Conservation (phyloP, 192 early-diverging fungal species). For the Mortierella claussenii region DNA sequence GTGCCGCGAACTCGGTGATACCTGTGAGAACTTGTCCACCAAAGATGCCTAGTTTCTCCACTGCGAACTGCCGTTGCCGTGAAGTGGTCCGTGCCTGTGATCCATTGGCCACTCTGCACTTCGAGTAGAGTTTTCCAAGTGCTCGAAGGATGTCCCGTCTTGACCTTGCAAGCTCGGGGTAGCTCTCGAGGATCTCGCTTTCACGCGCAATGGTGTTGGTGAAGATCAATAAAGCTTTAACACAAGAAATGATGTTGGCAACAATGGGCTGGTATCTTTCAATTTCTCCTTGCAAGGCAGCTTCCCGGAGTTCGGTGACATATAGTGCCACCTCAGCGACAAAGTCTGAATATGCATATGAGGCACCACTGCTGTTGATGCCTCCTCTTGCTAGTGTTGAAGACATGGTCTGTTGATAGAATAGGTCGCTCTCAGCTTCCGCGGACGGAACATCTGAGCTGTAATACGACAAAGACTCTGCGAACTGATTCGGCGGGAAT, state of each 20-base stretch:
- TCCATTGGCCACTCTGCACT: conserved; percentile 40
- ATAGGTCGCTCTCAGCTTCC: conserved; percentile 14
- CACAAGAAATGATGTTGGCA: conserved; percentile 33
- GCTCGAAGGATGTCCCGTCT: conserved; percentile 34
- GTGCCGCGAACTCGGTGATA: conserved; percentile 34
- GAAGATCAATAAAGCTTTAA: conserved; percentile 28
- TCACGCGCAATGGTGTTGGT: conserved; percentile 51
- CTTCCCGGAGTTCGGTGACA: conserved; percentile 28
- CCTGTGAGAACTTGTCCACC: conserved; percentile 23
- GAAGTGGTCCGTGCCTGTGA: conserved; percentile 21
- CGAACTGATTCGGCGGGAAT: conserved; percentile 36
- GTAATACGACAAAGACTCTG: conserved; percentile 6
- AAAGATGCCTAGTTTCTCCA: conserved; percentile 34
- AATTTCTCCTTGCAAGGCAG: conserved; percentile 12
- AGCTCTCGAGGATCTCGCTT: conserved; percentile 22
- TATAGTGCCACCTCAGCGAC: conserved; percentile 22
- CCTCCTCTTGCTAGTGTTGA: conserved; percentile 2
- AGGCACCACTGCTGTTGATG: conserved; percentile 9
- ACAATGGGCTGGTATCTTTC: conserved; percentile 36
- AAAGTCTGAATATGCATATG: conserved; percentile 40
- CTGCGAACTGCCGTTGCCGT: conserved; percentile 35
- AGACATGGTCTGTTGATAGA: conserved; percentile 17
- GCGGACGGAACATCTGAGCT: conserved; percentile 6
- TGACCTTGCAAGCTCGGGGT: conserved; percentile 32
- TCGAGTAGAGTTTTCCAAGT: conserved; percentile 41